These are phyloP conservation scores for Sisymbrium altissimum DNA, from an alignment of 345 rosid genomes.

Conservation along the genomic window DNA sequence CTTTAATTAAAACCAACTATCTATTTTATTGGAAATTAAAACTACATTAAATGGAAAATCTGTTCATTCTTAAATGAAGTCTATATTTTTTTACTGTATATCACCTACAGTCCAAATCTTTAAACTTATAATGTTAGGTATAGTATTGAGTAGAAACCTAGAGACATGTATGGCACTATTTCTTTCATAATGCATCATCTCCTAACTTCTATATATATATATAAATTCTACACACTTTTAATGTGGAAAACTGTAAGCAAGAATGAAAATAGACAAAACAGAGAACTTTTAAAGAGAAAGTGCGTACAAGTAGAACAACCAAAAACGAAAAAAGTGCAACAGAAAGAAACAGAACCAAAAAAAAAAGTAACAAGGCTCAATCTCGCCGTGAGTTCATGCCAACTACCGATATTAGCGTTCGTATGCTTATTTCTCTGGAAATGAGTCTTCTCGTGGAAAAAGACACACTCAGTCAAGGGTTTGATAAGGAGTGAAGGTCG, in stretches of 20 bases:
- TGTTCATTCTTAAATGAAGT: too few relatives aligned
- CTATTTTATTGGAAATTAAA: background rate
- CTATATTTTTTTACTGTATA: too few relatives aligned
- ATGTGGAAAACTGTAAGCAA: background rate
- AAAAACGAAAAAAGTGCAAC: background rate
- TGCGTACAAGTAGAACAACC: background rate
- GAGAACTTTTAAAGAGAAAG: background rate
- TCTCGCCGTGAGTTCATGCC: background rate
- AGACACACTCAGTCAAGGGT: constrained; percentile 3
- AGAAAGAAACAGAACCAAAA: background rate
- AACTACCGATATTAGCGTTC: background rate
- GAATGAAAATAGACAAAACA: background rate
- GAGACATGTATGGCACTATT: too few relatives aligned
- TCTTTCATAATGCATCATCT: too few relatives aligned
- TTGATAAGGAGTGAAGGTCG: constrained; percentile 41
- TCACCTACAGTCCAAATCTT: too few relatives aligned
- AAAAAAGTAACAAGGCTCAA: background rate
- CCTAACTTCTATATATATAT: too few relatives aligned
- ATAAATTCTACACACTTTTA: background rate
- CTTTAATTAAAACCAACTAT: too few relatives aligned
- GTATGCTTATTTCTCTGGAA: constrained; percentile 7
- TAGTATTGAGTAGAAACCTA: too few relatives aligned
- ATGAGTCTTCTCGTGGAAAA: background rate
- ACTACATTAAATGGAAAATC: too few relatives aligned
- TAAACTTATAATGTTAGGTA: too few relatives aligned